Evolutionary conservation across 169 alveolate species (phyloP).

Genomic region (Plasmodium vivax): DNA sequence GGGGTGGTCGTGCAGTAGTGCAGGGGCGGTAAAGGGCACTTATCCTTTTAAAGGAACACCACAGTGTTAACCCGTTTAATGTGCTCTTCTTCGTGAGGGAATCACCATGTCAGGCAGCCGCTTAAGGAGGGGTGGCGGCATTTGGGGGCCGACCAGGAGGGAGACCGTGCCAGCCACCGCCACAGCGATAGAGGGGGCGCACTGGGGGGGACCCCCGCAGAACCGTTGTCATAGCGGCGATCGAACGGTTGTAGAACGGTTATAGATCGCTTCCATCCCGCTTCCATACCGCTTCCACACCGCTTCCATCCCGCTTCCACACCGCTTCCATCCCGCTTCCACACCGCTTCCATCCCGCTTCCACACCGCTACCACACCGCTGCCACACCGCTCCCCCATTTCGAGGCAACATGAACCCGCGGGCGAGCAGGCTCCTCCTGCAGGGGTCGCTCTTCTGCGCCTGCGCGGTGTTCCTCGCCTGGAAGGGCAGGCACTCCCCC

Average conservation of each 20-base stretch:
- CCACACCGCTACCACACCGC: too few species aligned
- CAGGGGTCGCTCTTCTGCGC: slow-evolving; percentile 10
- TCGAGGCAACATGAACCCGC: neutral
- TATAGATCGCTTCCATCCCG: too few species aligned
- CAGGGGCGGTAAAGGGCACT: neutral
- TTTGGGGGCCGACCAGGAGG: neutral
- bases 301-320: too few species aligned
- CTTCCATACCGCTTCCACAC: neutral
- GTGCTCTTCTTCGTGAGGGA: neutral
- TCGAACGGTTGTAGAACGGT: neutral
- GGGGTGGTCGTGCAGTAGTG: neutral
- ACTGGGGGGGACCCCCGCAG: neutral
- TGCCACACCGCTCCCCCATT: neutral
- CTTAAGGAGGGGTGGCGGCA: neutral
- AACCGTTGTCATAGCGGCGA: neutral
- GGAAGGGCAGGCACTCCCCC: neutral
- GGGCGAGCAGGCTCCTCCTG: neutral
- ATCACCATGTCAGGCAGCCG: neutral
- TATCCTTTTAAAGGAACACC: neutral
- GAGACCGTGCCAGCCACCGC: neutral
- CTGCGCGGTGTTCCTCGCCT: neutral
- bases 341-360: too few species aligned
- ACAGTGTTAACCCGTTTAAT: neutral
- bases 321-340: too few species aligned
- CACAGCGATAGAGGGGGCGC: neutral